phyloP scores from a whole-genome alignment of 2,329 filamentous ascomycete genomes.

The Alternaria gaisen region DNA sequence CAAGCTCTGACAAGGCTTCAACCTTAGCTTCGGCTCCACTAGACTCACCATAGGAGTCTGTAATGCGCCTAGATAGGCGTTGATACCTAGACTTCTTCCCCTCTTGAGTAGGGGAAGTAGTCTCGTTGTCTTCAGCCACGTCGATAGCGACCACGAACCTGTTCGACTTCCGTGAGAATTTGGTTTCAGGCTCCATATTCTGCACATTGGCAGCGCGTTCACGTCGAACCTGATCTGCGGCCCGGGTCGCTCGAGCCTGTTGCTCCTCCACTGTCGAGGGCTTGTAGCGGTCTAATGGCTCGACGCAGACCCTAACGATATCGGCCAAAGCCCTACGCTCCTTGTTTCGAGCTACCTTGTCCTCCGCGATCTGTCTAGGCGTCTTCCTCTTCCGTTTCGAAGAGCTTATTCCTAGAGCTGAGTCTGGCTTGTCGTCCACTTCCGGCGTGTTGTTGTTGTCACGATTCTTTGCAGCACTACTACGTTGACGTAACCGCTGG shows the following conservation, averaged over 20 bases:
- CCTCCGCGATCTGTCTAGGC: neutral
- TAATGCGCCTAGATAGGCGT: neutral
- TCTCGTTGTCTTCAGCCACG: neutral
- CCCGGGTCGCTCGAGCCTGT: neutral
- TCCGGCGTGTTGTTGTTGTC: neutral
- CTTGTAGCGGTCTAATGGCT: neutral
- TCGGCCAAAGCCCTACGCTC: neutral
- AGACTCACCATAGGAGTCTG: neutral
- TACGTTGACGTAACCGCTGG: neutral
- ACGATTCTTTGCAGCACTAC: neutral
- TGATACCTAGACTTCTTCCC: neutral
- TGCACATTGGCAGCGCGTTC: neutral
- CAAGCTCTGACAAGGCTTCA: neutral
- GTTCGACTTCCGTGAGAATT: neutral
- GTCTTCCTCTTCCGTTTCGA: neutral
- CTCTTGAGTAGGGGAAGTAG: neutral
- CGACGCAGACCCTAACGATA: neutral
- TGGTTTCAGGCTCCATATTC: neutral
- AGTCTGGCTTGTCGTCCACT: neutral
- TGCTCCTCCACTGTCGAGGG: neutral
- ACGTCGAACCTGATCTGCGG: neutral
- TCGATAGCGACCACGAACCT: neutral
- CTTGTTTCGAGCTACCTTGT: slow-evolving; percentile 2
- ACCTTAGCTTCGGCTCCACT: neutral
- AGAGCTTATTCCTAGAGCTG: neutral